These are phyloP conservation scores for Rhynchospora breviuscula DNA, from an alignment of 176 grass and related monocot species.

Conservation along the genomic window DNA sequence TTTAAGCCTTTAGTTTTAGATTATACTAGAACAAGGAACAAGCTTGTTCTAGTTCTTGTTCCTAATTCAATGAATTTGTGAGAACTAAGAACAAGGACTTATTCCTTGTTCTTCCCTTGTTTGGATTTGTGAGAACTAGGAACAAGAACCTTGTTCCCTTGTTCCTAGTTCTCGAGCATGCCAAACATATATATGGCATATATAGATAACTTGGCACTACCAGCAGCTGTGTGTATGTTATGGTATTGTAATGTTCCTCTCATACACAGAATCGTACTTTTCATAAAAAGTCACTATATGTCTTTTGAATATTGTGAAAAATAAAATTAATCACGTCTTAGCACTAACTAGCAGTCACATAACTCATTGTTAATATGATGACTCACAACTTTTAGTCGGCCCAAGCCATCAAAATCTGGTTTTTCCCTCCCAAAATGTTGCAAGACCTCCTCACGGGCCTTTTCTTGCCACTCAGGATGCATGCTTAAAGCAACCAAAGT, in stretches of 20 bases:
- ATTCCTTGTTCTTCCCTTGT: too few species aligned
- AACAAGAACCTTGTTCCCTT: too few species aligned
- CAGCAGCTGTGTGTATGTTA: neutral
- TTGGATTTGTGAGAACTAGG: too few species aligned
- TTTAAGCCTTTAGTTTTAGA: neutral
- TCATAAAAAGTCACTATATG: neutral
- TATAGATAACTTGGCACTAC: neutral
- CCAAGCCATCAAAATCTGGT: constrained; percentile 51
- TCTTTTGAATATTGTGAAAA: neutral
- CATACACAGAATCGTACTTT: neutral
- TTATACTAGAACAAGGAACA: too few species aligned
- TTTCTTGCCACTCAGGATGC: constrained; percentile 70
- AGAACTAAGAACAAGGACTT: too few species aligned
- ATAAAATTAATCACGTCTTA: neutral
- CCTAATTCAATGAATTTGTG: too few species aligned
- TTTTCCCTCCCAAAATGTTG: constrained; percentile 40
- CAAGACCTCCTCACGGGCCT: constrained; percentile 71
- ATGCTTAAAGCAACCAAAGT: constrained; percentile 60
- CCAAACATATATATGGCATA: too few species aligned
- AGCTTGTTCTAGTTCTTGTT: too few species aligned
- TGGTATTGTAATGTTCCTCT: neutral
- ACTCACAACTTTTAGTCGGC: constrained; percentile 57
- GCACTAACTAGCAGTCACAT: neutral
- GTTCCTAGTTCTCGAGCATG: too few species aligned
- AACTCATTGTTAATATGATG: neutral